Percentiles rank a stretch among this genome's conserved stretches.
Evolutionary conservation across 805 yeast species (phyloP).

Genomic region (Candida germanica): DNA sequence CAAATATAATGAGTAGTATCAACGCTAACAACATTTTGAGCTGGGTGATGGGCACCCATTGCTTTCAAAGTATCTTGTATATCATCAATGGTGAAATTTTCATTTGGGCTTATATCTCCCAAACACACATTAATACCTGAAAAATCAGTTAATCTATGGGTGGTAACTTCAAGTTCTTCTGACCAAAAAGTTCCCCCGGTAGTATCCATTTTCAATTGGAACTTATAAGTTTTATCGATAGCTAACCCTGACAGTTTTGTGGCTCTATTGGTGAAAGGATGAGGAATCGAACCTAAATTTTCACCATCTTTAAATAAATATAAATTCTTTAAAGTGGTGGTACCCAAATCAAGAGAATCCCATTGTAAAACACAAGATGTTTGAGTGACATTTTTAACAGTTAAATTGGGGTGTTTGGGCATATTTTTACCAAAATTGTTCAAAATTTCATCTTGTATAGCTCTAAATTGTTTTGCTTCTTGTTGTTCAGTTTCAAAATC

Average conservation of each 20-base stretch:
- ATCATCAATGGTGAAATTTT: slow-evolving; percentile 46
- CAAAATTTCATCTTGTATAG: slow-evolving; percentile 70
- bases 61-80: slow-evolving; percentile 57
- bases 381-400: slow-evolving; percentile 78
- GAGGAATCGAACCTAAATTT: slow-evolving; percentile 79
- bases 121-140: slow-evolving; percentile 88
- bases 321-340: slow-evolving; percentile 73
- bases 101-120: slow-evolving; percentile 68
- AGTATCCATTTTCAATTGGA: slow-evolving; percentile 78
- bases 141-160: slow-evolving; percentile 95
- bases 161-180: slow-evolving; percentile 63
- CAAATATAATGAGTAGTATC: slow-evolving; percentile 96
- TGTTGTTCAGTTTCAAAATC: slow-evolving; percentile 62
- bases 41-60: slow-evolving; percentile 74
- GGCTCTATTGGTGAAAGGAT: slow-evolving; percentile 70
- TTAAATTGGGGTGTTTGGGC: slow-evolving; percentile 70
- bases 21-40: slow-evolving; percentile 69
- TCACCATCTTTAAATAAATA: slow-evolving; percentile 71
- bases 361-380: slow-evolving; percentile 93
- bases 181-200: slow-evolving; percentile 85
- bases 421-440: slow-evolving; percentile 66
- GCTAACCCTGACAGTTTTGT: slow-evolving; percentile 91
- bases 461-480: slow-evolving; percentile 57
- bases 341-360: slow-evolving; percentile 83
- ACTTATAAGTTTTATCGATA: slow-evolving; percentile 75